phyloP scores from a whole-genome alignment of 2,329 filamentous ascomycete genomes.

The Blastomyces silverae region DNA sequence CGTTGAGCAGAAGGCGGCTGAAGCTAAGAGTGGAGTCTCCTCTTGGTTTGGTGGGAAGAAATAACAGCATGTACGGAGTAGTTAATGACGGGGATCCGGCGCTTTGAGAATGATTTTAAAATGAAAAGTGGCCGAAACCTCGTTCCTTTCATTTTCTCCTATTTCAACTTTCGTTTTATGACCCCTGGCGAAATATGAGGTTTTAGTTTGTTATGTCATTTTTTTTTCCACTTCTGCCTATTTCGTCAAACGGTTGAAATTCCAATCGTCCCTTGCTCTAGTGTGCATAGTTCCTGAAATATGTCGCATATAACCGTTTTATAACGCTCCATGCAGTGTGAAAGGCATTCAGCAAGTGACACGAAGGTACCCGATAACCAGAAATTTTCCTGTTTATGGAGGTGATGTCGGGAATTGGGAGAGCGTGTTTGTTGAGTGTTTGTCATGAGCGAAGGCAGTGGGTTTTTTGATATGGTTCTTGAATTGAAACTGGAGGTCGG shows the following conservation, averaged over 20 bases:
- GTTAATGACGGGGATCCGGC: not conserved
- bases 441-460: not conserved
- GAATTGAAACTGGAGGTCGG: not conserved
- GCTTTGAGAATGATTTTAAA: not conserved
- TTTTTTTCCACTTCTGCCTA: not conserved
- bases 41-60: conserved; percentile 67
- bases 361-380: not conserved
- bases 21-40: conserved; percentile 77
- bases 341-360: not conserved
- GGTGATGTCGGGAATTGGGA: not conserved
- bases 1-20: conserved; percentile 67
- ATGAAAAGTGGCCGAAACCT: not conserved
- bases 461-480: not conserved
- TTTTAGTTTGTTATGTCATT: not conserved
- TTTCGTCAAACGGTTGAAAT: not conserved
- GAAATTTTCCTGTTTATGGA: not conserved
- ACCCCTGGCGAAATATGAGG: conserved; percentile 3
- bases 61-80: conserved; percentile 11
- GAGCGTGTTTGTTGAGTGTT: not conserved
- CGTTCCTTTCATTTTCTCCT: not conserved
- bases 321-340: not conserved
- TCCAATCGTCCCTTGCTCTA: not conserved
- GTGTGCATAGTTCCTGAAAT: not conserved
- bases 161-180: not conserved
- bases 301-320: not conserved